These are phyloP conservation scores for Hyaloscypha variabilis DNA, from an alignment of 495 filamentous ascomycete genomes.

Conservation along the genomic window DNA sequence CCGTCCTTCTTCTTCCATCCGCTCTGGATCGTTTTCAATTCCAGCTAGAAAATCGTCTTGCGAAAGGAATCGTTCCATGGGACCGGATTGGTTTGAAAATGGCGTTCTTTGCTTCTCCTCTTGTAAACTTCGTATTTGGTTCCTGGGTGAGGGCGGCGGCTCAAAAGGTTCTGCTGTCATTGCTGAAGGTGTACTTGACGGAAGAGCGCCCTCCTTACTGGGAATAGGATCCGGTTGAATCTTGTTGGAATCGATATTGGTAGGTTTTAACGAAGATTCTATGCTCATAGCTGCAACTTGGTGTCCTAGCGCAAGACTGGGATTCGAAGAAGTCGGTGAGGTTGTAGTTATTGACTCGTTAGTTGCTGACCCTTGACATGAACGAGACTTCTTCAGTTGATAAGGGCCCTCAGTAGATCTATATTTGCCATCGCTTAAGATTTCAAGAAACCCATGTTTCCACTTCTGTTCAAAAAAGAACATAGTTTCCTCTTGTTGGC, in stretches of 20 bases:
- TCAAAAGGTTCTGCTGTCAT: neutral
- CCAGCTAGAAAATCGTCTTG: conserved; percentile 2
- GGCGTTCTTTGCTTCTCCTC: neutral
- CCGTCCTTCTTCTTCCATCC: conserved; percentile 5
- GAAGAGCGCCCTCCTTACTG: neutral
- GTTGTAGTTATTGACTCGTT: neutral
- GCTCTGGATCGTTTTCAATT: conserved; percentile 3
- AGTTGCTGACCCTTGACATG: conserved; percentile 1
- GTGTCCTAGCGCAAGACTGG: neutral
- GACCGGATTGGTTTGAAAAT: neutral
- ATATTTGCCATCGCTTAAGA: neutral
- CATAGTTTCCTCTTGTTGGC: neutral
- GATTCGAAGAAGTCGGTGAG: neutral
- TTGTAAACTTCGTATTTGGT: conserved; percentile 4
- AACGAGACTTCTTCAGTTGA: neutral
- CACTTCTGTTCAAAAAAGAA: neutral
- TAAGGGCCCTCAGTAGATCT: neutral
- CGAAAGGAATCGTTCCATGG: conserved; percentile 13
- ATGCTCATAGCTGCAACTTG: neutral
- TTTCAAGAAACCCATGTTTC: neutral
- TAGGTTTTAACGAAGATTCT: neutral
- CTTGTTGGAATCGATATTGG: neutral
- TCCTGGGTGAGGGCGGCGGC: conserved; percentile 13
- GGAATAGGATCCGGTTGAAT: neutral
- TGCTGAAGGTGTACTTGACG: neutral